Conservation (phyloP, 192 early-diverging fungal genomes). For the Geosiphon pyriformis region DNA sequence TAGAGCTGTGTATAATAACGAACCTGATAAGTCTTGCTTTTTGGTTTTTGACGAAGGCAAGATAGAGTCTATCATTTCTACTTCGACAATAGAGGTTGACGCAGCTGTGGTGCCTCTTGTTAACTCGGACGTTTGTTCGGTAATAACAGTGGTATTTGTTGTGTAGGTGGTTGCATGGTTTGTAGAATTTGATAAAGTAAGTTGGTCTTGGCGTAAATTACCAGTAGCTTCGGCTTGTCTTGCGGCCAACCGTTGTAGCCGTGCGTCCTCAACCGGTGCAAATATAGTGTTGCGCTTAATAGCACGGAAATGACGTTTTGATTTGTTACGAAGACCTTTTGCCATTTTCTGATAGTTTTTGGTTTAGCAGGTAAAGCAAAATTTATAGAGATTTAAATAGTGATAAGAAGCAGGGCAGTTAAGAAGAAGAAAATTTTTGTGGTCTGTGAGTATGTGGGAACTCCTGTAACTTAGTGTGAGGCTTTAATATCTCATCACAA, state of each 20-base stretch:
- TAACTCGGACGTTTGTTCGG: not conserved
- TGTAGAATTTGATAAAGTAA: not conserved
- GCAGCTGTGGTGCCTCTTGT: not conserved
- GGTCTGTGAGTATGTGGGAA: too few relatives aligned
- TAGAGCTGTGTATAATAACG: not conserved
- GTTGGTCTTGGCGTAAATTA: not conserved
- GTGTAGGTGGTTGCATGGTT: not conserved
- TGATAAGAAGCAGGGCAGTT: too few relatives aligned
- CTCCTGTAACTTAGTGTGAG: too few relatives aligned
- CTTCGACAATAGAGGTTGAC: not conserved
- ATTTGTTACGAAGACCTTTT: conserved; percentile 43
- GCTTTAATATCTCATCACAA: too few relatives aligned
- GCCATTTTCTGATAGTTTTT: conserved; percentile 45
- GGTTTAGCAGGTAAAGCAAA: too few relatives aligned
- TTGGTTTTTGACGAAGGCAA: not conserved
- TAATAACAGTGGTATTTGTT: not conserved
- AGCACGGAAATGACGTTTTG: conserved; percentile 47
- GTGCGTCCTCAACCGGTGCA: conserved; percentile 48
- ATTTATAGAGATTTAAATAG: too few relatives aligned
- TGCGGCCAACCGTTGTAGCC: conserved; percentile 39
- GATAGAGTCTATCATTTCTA: not conserved
- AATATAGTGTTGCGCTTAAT: conserved; percentile 55
- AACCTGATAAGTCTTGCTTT: not conserved
- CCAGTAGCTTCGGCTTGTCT: conserved; percentile 29
- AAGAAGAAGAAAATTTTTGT: too few relatives aligned